Evolutionary conservation across 345 rosid species (phyloP).

Genomic region (Salix suchowensis): DNA sequence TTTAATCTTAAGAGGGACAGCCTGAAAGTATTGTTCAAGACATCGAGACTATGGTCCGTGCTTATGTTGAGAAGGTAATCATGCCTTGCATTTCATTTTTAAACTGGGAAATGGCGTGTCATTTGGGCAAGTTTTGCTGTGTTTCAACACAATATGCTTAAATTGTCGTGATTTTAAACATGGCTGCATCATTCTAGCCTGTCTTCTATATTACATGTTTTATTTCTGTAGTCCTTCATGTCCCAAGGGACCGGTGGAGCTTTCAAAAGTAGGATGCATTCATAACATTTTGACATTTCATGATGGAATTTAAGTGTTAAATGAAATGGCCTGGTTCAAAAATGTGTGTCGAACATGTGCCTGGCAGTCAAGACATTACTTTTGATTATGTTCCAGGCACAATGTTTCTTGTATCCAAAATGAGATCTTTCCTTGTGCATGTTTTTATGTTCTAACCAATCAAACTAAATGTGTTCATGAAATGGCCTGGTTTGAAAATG

Average conservation of each 20-base stretch:
- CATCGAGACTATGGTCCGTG: slow-evolving; percentile 85
- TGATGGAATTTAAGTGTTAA: neutral
- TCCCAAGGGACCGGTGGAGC: neutral
- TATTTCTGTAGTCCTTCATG: neutral
- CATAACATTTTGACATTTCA: neutral
- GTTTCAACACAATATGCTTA: neutral
- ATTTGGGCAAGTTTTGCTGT: neutral
- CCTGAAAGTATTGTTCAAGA: slow-evolving; percentile 80
- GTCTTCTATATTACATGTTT: neutral
- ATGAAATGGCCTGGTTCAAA: neutral
- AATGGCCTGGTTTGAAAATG: neutral
- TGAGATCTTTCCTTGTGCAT: neutral
- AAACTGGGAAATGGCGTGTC: neutral
- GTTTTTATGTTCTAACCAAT: slow-evolving; percentile 1
- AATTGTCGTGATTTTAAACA: neutral
- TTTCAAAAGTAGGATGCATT: neutral
- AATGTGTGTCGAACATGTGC: neutral
- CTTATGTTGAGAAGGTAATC: slow-evolving; percentile 85
- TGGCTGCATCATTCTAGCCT: neutral
- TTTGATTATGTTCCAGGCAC: neutral
- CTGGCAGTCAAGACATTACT: neutral
- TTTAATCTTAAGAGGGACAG: slow-evolving; percentile 71
- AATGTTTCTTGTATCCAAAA: neutral
- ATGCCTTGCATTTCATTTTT: neutral
- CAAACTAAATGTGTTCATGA: neutral